Base-by-base conservation (phyloP, 139 green algal genomes). In the Pedinophyceae sp. region DNA sequence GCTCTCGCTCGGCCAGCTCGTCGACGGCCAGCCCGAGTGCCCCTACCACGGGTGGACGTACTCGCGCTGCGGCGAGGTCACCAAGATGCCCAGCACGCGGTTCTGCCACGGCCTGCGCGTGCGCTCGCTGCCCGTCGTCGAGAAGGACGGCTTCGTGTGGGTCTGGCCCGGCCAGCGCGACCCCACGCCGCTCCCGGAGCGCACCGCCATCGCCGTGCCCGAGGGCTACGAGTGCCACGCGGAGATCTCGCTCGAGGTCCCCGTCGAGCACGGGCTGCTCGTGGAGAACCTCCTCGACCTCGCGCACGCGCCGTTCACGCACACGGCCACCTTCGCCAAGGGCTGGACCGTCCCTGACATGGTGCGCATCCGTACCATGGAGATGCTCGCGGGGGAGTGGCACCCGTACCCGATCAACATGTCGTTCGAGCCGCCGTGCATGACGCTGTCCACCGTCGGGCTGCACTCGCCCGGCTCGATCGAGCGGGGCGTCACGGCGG, bases 401-500 rank as follows among this genome's bases (percentile, higher is more conserved):
- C 81, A 98, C 55, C 91, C 91, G 13, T 98, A 98, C 73, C 91
- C 91, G 24, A 98, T 98, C 43, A 71, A 91, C 61, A 98, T 98
- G 91, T 70, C 74, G 26, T 98, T 98, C 66, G 66, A 90, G 55
- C 82, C 89, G 27, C 91, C 91, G 2, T 95, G 87, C 73, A 84
- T 93, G 61, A 76, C 80, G 2, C 29, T 93, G 25, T 90, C 75
- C 6, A 73, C 69, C 17, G 96, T 98, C 52, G 91, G 90, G 27
- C 67, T 97, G 45, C 67, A 68, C 23, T 72, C 93, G 72, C 85
- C 88, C 2, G 91, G 91, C 58, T 76, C 95, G 68, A 80, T 97
- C 7, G 66, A 78, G 65, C 48, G 65, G 27, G 85, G 84, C 38
- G 61, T 64, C n/a, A 74, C 56, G 17, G 77, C 79, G 0, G 46